Evolutionary conservation across 768 basidiomycete species (phyloP).

Genomic region (Fomitopsis pulvina): DNA sequence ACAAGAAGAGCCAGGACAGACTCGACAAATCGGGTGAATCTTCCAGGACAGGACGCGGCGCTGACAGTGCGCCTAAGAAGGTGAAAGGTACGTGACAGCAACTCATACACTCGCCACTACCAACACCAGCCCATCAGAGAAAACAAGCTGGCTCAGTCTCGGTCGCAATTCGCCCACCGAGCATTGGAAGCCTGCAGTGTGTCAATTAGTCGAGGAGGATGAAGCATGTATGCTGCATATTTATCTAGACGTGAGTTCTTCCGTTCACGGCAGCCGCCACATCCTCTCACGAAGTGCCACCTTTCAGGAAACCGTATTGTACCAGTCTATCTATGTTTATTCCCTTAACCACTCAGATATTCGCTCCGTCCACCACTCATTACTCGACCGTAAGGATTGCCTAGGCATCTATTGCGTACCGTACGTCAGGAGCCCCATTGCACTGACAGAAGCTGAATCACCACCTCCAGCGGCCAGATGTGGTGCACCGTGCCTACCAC

Average conservation of each 20-base stretch:
- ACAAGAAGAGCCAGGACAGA: constrained; percentile 53
- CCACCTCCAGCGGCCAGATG: constrained; percentile 43
- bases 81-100: constrained; percentile 46
- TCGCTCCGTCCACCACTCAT: constrained; percentile 63
- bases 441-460: not conserved
- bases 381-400: constrained; percentile 74
- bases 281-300: not conserved
- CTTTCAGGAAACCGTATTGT: constrained; percentile 60
- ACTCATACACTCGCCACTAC: not conserved
- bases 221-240: constrained; percentile 64
- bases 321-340: constrained; percentile 69
- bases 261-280: not conserved
- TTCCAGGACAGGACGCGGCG: constrained; percentile 18
- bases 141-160: constrained; percentile 64
- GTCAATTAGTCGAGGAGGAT: constrained; percentile 63
- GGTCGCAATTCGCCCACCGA: constrained; percentile 45
- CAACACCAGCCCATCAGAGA: constrained; percentile 39
- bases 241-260: constrained; percentile 60
- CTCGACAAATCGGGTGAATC: constrained; percentile 31
- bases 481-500: constrained; percentile 44
- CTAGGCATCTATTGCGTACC: constrained; percentile 60
- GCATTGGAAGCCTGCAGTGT: constrained; percentile 69
- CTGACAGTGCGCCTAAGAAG: constrained; percentile 43
- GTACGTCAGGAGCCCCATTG: constrained; percentile 34
- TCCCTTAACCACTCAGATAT: constrained; percentile 76